Conservation (phyloP, 2,329 filamentous ascomycete species). For the Epicoccum nigrum region DNA sequence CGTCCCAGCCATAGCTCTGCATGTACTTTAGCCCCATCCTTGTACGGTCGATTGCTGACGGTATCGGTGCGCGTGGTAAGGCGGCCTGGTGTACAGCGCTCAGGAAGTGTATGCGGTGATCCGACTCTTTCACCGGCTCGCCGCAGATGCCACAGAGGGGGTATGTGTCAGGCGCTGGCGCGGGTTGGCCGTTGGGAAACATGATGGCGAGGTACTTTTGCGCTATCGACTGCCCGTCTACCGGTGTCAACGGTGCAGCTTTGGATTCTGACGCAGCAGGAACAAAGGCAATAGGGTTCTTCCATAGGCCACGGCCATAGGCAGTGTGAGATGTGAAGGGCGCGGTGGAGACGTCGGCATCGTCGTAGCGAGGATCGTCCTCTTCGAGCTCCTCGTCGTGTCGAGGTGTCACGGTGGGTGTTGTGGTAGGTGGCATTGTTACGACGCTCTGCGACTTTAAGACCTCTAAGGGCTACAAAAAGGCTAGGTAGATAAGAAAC, state of each 20-base stretch:
- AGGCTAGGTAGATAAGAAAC: no score
- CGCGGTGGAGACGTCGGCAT: constrained; percentile 63
- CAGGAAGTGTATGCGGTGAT: constrained; percentile 59
- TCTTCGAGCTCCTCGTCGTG: constrained; percentile 19
- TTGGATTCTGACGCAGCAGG: constrained; percentile 49
- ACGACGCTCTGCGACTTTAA: no score
- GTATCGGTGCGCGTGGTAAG: constrained; percentile 71
- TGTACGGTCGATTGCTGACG: constrained; percentile 71
- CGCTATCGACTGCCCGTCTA: constrained; percentile 59
- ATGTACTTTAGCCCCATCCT: constrained; percentile 73
- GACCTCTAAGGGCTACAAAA: no score
- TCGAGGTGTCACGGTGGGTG: constrained; percentile 3
- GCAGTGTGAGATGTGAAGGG: constrained; percentile 65
- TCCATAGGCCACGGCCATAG: constrained; percentile 65
- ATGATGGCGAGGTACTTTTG: constrained; percentile 73
- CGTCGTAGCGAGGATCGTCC: constrained; percentile 31
- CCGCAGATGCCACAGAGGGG: constrained; percentile 47
- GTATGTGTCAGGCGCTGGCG: constrained; percentile 26
- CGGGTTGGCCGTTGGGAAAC: constrained; percentile 52
- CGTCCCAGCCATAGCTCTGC: constrained; percentile 73
- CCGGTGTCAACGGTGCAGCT: constrained; percentile 28
- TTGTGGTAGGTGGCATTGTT: no score
- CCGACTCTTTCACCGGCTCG: constrained; percentile 37
- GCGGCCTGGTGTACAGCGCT: constrained; percentile 72
- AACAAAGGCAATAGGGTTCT: constrained; percentile 67